Conservation (phyloP, 257 asterid genomes). For the Forsythia suspensa region DNA sequence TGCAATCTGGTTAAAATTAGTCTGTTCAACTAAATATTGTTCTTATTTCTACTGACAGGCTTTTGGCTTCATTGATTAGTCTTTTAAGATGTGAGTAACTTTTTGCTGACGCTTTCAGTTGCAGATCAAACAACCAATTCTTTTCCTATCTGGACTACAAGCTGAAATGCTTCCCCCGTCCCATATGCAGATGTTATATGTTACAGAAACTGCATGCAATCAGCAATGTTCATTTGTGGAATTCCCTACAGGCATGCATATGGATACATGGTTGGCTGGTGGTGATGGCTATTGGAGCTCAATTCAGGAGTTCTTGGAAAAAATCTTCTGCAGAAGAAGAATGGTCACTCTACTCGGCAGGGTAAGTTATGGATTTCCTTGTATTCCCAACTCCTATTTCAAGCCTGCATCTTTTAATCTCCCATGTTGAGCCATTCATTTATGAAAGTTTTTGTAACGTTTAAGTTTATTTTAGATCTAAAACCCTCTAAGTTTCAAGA, state of each 20-base stretch:
- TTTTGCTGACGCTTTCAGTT: slow-evolving; percentile 17
- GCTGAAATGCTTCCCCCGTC: slow-evolving; percentile 96
- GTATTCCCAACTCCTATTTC: neutral
- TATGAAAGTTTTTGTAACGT: too few species aligned
- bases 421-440: too few species aligned
- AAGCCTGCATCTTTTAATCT: too few species aligned
- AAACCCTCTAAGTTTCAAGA: too few species aligned
- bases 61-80: neutral
- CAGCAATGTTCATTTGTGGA: slow-evolving; percentile 65
- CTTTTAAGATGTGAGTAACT: neutral
- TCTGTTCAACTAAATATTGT: too few species aligned
- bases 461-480: too few species aligned
- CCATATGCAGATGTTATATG: slow-evolving; percentile 91
- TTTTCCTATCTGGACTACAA: slow-evolving; percentile 89
- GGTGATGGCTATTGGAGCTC: slow-evolving; percentile 92
- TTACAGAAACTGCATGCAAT: slow-evolving; percentile 88
- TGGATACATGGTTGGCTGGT: slow-evolving; percentile 94
- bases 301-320: slow-evolving; percentile 63
- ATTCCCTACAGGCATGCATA: slow-evolving; percentile 92
- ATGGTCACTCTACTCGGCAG: slow-evolving; percentile 36
- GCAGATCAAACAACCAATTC: slow-evolving; percentile 87
- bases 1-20: too few species aligned
- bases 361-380: slow-evolving; percentile 41
- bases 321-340: slow-evolving; percentile 50
- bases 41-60: too few species aligned